Evolutionary conservation across 75 land plant species (phyloP).

Genomic region (Cryptomeria japonica): DNA sequence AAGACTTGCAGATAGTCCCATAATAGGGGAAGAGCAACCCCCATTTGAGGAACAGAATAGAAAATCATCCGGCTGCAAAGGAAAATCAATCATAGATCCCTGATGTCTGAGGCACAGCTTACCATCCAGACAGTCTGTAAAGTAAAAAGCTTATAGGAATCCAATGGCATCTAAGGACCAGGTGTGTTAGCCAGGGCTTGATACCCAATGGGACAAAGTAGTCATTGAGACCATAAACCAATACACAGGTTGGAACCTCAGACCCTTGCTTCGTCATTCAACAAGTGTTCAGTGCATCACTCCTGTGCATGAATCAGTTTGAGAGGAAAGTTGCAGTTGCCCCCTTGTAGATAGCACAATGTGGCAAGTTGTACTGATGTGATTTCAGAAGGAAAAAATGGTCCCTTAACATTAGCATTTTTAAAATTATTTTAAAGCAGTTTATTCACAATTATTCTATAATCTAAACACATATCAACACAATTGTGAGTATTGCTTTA

Average conservation of each 20-base stretch:
- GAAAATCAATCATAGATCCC: neutral
- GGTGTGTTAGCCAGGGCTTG: neutral
- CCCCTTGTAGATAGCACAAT: neutral
- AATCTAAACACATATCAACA: neutral
- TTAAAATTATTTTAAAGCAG: neutral
- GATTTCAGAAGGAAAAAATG: neutral
- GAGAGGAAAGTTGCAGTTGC: neutral
- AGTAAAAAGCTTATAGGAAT: neutral
- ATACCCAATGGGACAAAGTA: neutral
- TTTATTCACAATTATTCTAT: neutral
- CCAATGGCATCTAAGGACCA: neutral
- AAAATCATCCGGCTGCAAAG: neutral
- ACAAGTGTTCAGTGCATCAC: neutral
- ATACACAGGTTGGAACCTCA: neutral
- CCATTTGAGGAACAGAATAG: neutral
- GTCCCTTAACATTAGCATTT: neutral
- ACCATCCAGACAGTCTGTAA: neutral
- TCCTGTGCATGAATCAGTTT: neutral
- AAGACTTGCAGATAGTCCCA: neutral
- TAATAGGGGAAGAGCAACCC: neutral
- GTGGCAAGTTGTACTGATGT: neutral
- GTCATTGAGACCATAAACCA: neutral
- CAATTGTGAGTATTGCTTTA: neutral
- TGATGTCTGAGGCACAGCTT: neutral
- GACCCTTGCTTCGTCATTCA: neutral